Evolutionary conservation across 1,139 yeast species (phyloP), one percentile per base, ranked within the genome.

Genomic region (Magnusiomyces magnusii): DNA sequence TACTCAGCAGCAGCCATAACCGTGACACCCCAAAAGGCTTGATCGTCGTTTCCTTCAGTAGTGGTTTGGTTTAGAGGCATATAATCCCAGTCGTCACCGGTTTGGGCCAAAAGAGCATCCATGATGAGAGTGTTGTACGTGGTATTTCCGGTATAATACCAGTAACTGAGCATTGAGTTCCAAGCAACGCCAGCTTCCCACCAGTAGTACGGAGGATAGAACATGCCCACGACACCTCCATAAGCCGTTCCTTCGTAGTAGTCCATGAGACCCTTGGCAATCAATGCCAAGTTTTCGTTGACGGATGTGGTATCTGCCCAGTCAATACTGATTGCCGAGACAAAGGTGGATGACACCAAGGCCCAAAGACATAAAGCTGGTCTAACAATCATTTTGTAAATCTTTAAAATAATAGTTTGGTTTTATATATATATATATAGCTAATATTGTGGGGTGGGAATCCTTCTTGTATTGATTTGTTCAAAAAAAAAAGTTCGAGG

Each of bases 101-200:
- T 78, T 72, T 89, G 96, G 68, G 78, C 80, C 60, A 80, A 71
- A 63, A 90, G 68, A 2, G 91, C 86, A 28, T 78, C 74, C 67
- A 80, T 81, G 63, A 87, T 78, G 31, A 80, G 65, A 1, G 76
- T 76, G 61, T 78, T 82, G 67, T 78, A 85, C 0, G 89, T 80
- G 66, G 79, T 79, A 71, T 88, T 85, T 34, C 80, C 75, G 70
- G 90, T 84, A 68, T 80, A 80, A 64, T 75, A 80, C 67, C 85
- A 77, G 69, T 84, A 86, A 69, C 86, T 92, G 57, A 89, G 74
- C 73, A 89, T 68, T 3, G 89, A 80, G 17, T 92, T 93, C 84
- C 89, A 85, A 0, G 88, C 90, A 61, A 90, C 95, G 63, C 96
- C 96, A 50, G 95, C 93, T 75, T 86, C 88, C 96, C 96, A 90